These are phyloP conservation scores for Torulaspora globosa DNA, from an alignment of 1,139 yeast genomes.

Conservation along the genomic window DNA sequence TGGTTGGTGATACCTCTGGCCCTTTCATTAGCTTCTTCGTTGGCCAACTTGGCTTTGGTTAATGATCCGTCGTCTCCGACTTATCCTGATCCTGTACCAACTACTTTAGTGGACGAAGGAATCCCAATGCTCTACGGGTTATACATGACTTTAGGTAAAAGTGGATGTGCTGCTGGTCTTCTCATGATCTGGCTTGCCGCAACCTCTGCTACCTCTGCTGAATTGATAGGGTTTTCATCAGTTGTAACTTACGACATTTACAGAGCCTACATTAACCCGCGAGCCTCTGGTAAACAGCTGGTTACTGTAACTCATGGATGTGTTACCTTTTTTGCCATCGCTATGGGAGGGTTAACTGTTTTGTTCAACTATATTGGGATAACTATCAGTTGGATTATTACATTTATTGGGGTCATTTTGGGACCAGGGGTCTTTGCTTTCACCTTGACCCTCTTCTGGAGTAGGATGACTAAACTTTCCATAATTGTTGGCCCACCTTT, in stretches of 20 bases:
- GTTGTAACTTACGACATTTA: constrained; percentile 41
- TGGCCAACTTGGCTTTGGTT: constrained; percentile 40
- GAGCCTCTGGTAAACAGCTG: constrained; percentile 39
- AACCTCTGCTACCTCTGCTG: constrained; percentile 43
- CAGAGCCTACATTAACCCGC: constrained; percentile 39
- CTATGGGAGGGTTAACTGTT: constrained; percentile 38
- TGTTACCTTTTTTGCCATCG: constrained; percentile 35
- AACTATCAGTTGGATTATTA: no score
- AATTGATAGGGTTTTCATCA: constrained; percentile 41
- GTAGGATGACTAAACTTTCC: constrained; percentile 1
- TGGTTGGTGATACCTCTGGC: constrained; percentile 44
- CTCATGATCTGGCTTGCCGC: constrained; percentile 42
- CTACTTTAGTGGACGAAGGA: constrained; percentile 24
- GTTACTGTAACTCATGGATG: constrained; percentile 37
- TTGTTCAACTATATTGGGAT: constrained; percentile 38
- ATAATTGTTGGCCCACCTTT: background rate
- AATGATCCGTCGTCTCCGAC: constrained; percentile 38
- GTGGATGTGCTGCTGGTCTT: constrained; percentile 41
- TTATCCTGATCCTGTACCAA: constrained; percentile 31
- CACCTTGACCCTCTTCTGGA: background rate
- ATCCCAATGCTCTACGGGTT: constrained; percentile 29
- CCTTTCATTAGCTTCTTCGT: constrained; percentile 41
- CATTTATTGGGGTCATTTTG: background rate
- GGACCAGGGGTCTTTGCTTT: background rate
- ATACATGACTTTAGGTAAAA: constrained; percentile 38